Evolutionary conservation across 2,329 filamentous ascomycete species (phyloP).

Genomic region (Lecanicillium sp.): DNA sequence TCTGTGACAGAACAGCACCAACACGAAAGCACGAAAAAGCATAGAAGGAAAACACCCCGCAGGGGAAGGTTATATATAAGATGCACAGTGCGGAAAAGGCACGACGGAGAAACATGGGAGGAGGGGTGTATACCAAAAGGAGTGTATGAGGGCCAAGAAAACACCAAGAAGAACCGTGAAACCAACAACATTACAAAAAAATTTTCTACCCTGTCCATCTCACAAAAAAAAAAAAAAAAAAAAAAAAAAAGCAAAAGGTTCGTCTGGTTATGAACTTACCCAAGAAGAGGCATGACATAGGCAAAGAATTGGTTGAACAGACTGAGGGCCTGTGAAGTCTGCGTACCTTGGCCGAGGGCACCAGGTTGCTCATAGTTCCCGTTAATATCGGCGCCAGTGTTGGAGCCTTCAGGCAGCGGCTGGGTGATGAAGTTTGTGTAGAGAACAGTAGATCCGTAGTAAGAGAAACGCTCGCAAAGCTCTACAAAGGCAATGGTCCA

Average conservation of each 20-base stretch:
- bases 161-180: too few relatives aligned
- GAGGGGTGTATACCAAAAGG: too few relatives aligned
- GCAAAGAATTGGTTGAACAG: constrained; percentile 56
- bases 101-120: too few relatives aligned
- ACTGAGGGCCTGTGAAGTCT: constrained; percentile 40
- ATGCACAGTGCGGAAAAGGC: too few relatives aligned
- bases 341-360: constrained; percentile 51
- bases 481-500: constrained; percentile 68
- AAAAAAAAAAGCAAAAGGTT: background rate
- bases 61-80: too few relatives aligned
- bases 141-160: too few relatives aligned
- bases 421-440: constrained; percentile 61
- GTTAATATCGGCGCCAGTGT: constrained; percentile 39
- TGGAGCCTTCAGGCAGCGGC: constrained; percentile 43
- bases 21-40: too few relatives aligned
- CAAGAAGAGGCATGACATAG: constrained; percentile 51
- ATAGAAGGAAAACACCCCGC: too few relatives aligned
- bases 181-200: too few relatives aligned
- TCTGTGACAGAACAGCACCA: too few relatives aligned
- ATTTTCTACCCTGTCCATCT: too few relatives aligned
- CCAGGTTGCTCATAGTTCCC: constrained; percentile 28
- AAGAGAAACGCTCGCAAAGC: constrained; percentile 69
- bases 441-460: constrained; percentile 64
- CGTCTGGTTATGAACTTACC: constrained; percentile 29
- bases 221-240: background rate